Base-by-base conservation (phyloP, 257 asterid genomes). In the Solanum corneliomulleri region DNA sequence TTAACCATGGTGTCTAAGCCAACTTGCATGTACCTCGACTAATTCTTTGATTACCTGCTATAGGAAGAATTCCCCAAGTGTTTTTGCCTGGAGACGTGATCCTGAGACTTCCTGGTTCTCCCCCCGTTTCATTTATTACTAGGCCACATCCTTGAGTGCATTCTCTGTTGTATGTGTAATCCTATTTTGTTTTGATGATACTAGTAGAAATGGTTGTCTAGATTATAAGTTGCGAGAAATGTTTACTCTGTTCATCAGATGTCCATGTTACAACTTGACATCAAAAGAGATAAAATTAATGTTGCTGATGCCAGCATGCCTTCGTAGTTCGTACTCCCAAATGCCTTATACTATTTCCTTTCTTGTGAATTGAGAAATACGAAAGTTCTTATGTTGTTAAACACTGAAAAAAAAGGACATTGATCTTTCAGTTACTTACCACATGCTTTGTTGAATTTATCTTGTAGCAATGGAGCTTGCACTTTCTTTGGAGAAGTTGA, bases 401-500 rank as follows among this genome's bases (percentile, higher is more conserved):
- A 9, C 31, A 66, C 33, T 45, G 16, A 14, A 25, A 47, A 33
- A 25, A 16, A 20, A 66, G 52, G 18, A 25, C 14, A 6, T 25
- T 84, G 58, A 66, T 2, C 77, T 41, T 84, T 66, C 66, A 41
- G 62, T 64, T 84, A 7, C 80, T 66, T 64, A 84, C 78, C 11
- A 5, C 27, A 9, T 31, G 74, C 20, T 80, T 81, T 49, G 70
- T 68, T 4, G 66, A 87, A 66, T 81, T 44, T 88, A 29, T 80
- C 18, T 1, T 80, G 68, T 88, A 93, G 95, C 95, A 23, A 91
- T 93, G 95, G 95, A 93, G 89, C 93, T 93, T 84, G 94, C 92
- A 1, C 88, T 93, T 86, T 91, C 95, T 52, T 78, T 93, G 76
- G 95, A 91, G 89, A 93, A 93, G 92, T 75, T 93, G 86, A 89